Percentiles rank a stretch among this genome's conserved stretches.
These are phyloP conservation scores for Arachis stenosperma DNA, from an alignment of 306 rosid genomes.

Conservation along the genomic window DNA sequence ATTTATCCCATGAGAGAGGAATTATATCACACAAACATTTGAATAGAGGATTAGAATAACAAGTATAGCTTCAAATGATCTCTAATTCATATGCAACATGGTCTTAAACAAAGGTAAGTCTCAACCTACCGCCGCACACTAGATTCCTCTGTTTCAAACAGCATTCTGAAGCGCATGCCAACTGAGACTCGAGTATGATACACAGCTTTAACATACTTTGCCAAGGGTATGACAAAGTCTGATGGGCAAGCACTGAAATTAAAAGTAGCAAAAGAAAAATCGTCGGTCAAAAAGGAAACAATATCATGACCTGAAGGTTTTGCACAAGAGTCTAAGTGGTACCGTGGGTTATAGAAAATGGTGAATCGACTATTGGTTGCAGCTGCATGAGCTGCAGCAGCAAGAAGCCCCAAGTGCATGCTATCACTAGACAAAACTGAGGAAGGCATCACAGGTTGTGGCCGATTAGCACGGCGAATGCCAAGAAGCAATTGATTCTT, in stretches of 20 bases:
- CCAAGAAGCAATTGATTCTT: slow-evolving; percentile 93
- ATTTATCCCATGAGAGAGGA: slow-evolving; percentile 2
- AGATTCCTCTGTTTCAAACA: slow-evolving; percentile 98
- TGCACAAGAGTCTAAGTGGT: slow-evolving; percentile 26
- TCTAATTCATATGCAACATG: not conserved
- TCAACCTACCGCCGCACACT: slow-evolving; percentile 87
- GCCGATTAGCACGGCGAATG: slow-evolving; percentile 84
- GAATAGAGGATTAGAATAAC: slow-evolving; percentile 21
- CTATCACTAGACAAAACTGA: slow-evolving; percentile 97
- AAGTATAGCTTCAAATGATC: slow-evolving; percentile 18
- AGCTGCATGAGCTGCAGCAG: slow-evolving; percentile 99
- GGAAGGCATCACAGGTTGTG: slow-evolving; percentile 96
- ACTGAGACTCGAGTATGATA: slow-evolving; percentile 94
- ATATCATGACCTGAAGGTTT: slow-evolving; percentile 1
- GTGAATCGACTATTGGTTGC: slow-evolving; percentile 95
- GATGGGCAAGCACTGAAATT: slow-evolving; percentile 94
- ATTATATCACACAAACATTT: slow-evolving; percentile 22
- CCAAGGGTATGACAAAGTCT: slow-evolving; percentile 88
- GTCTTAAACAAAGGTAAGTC: slow-evolving; percentile 22
- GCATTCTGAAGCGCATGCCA: slow-evolving; percentile 99
- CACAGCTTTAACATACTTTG: slow-evolving; percentile 88
- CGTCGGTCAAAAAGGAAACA: slow-evolving; percentile 8
- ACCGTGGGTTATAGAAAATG: slow-evolving; percentile 97
- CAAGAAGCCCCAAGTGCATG: slow-evolving; percentile 99
- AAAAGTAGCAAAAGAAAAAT: not conserved